Evolutionary conservation across 1,139 yeast genomes (phyloP).

Genomic region (Protomyces inouyei): DNA sequence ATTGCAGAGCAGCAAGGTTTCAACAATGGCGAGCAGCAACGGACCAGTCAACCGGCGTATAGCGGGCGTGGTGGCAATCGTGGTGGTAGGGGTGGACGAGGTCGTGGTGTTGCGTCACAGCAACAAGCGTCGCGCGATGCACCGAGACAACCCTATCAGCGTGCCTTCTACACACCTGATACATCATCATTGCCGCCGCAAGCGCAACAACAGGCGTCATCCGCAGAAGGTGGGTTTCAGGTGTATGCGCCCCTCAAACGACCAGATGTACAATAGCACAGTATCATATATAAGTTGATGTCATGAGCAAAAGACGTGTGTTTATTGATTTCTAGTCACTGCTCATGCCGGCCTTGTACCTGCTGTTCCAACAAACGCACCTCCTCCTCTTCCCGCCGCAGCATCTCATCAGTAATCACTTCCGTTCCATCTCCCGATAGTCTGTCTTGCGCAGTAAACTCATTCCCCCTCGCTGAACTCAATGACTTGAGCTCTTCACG

Average conservation of each 20-base stretch:
- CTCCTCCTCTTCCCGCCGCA: constrained; percentile 14
- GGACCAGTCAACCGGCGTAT: not conserved
- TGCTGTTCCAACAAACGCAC: constrained; percentile 1
- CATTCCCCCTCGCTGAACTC: not conserved
- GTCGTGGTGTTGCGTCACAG: not conserved
- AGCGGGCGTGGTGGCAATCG: not conserved
- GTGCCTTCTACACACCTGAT: not conserved
- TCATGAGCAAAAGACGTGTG: too few species aligned
- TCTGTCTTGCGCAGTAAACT: not conserved
- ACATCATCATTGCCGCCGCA: not conserved
- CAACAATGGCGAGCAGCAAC: not conserved
- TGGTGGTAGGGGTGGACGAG: not conserved
- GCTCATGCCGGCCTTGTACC: not conserved
- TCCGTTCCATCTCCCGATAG: not conserved
- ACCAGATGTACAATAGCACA: not conserved
- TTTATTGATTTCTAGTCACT: too few species aligned
- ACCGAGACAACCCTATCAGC: not conserved
- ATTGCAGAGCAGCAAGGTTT: constrained; percentile 18
- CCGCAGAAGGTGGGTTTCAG: not conserved
- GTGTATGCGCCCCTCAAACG: not conserved
- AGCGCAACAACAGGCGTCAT: not conserved
- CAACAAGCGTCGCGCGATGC: not conserved
- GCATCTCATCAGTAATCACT: constrained; percentile 14
- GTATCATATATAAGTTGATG: too few species aligned
- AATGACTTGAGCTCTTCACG: not conserved